Evolutionary conservation across 2,329 filamentous ascomycete species (phyloP), one percentile per base, ranked within the genome.

Genomic region (Celoporthe dispersa): DNA sequence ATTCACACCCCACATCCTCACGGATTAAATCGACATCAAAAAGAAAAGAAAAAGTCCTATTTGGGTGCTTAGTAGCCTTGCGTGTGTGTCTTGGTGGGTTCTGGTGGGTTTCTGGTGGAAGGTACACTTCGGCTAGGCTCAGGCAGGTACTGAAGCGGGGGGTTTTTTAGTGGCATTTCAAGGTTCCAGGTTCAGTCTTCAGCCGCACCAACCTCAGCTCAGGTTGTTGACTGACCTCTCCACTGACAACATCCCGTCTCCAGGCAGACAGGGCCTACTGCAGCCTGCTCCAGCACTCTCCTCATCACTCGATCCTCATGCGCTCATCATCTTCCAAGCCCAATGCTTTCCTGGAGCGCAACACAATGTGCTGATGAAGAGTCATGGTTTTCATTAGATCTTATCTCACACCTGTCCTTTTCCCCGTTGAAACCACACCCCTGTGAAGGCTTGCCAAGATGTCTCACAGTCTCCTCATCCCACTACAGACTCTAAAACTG

Each of bases 131-230:
- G n/a, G n/a, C 44, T 48, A 48, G 16, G 44, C 44, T 48, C 44
- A 48, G 44, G 19, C 9, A 7, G 19, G 44, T n/a, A n/a, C 44
- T 48, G 44, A 6, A 57, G 53, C 12, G 25, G 28, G 28, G 44
- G 44, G 44, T 48, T 48, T 25, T 44, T 55, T 9, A 28, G 55
- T 35, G 31, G 22, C 28, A 33, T 16, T 35, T 31, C 55, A n/a
- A 35, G 55, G 55, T 59, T 59, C 55, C 55, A 33, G 55, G 28
- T 59, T 59, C 55, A 35, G 11, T 35, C 11, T 33, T 59, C 55
- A 59, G 55, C 55, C 31, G 55, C 55, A 59, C 9, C 55, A 55
- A 55, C 51, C 51, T 55, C 51, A 14, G 25, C 22, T n/a, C n/a
- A n/a, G n/a, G n/a, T n/a, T 28, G n/a, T 12, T 16, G n/a, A 25